Percentiles rank a stretch among this genome's conserved stretches.
phyloP scores from a whole-genome alignment of 768 basidiomycete species.

The Lactarius evosmus region DNA sequence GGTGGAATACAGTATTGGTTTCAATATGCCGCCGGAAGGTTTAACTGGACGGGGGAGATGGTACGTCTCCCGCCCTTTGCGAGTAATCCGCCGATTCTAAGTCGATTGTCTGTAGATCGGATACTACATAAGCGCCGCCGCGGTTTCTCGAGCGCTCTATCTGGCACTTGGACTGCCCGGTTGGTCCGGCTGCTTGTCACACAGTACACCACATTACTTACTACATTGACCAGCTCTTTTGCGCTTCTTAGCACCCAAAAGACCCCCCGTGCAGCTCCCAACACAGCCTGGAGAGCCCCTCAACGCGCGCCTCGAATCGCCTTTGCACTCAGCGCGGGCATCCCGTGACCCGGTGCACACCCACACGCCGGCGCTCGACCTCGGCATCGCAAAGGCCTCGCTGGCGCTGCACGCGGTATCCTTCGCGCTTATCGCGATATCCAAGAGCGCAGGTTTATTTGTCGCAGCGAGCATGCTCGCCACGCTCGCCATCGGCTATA shows the following conservation, averaged over 20 bases:
- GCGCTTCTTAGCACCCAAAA: slow-evolving; percentile 48
- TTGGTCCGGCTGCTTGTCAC: not conserved
- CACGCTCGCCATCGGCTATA: slow-evolving; percentile 60
- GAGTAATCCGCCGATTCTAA: not conserved
- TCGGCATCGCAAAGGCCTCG: slow-evolving; percentile 62
- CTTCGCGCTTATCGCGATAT: slow-evolving; percentile 50
- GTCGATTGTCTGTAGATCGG: slow-evolving; percentile 2
- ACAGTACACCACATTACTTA: not conserved
- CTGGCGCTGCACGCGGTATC: slow-evolving; percentile 33
- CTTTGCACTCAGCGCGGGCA: not conserved
- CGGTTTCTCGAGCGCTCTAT: slow-evolving; percentile 14
- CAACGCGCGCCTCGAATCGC: slow-evolving; percentile 12
- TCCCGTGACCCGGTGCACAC: slow-evolving; percentile 16
- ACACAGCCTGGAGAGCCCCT: slow-evolving; percentile 32
- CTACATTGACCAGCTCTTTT: slow-evolving; percentile 46
- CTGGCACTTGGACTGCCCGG: slow-evolving; percentile 15
- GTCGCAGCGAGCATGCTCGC: slow-evolving; percentile 47
- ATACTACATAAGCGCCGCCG: slow-evolving; percentile 17
- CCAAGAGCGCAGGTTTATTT: slow-evolving; percentile 49
- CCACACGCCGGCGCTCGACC: slow-evolving; percentile 54
- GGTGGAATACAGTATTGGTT: slow-evolving; percentile 28
- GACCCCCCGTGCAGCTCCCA: slow-evolving; percentile 33
- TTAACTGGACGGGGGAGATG: slow-evolving; percentile 17
- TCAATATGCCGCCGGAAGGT: slow-evolving; percentile 20
- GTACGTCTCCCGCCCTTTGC: not conserved